Evolutionary conservation across 2,329 filamentous ascomycete species (phyloP), one percentile per base, ranked within the genome.

Genomic region (Karstenula rhodostoma): DNA sequence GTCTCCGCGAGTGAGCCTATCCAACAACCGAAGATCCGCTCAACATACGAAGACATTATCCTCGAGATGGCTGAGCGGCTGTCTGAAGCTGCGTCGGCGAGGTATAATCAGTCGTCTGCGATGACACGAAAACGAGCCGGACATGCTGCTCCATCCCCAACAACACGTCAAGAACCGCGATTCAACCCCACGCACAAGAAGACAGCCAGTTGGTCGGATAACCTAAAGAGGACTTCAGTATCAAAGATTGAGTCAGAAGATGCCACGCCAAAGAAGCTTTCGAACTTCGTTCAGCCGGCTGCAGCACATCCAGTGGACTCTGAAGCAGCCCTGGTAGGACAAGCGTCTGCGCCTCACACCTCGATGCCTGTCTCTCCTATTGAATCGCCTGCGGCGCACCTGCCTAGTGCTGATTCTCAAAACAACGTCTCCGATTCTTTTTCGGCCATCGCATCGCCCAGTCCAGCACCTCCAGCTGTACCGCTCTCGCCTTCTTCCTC

Each of bases 11-110:
- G 46, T 17, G 54, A 59, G 25, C 33, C 54, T 25, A 48, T 57
- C 8, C 60, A 58, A 42, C 62, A 56, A 25, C 58, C 61, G 27
- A 44, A 59, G 3, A 54, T 74, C 29, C 61, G 63, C 32, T 40
- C 62, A 2, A 62, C 64, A 22, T 76, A 73, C 43, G 56, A 64
- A 23, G 61, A 70, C 23, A 72, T 78, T 19, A 27, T 78, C 25
- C 56, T 67, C 9, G 71, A 73, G 10, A 72, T 78, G 74, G 69
- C 75, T 23, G 53, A 60, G 7, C 70, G 73, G 42, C 61, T 78
- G 12, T 56, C 46, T n/a, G 67, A 61, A 10, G 65, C 67, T 8
- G 66, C 69, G 2, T 69, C 64, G 44, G 47, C 61, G 17, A 68
- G 63, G 22, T 50, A 68, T 43, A 65, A 67, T 35, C 66, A 60